These are phyloP conservation scores for Wallacemonas sp. DNA, from an alignment of 208 protist species.

Conservation along the genomic window DNA sequence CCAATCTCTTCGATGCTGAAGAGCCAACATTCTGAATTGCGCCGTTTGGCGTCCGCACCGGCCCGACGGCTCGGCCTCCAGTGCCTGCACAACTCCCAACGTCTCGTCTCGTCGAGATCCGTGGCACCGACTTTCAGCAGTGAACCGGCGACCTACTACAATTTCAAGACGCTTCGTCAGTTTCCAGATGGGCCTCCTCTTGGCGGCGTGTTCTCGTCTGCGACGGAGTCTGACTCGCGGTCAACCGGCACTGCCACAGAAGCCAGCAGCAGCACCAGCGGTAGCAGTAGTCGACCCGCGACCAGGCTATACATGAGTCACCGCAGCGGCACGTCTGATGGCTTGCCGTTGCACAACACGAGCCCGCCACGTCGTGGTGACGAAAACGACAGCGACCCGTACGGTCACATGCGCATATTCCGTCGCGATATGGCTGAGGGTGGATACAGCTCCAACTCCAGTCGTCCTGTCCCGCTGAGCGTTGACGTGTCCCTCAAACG, in stretches of 20 bases:
- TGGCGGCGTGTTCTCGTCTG: no score
- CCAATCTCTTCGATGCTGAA: no score
- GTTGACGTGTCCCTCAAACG: constrained; percentile 66
- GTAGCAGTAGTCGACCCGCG: not conserved
- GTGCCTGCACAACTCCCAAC: no score
- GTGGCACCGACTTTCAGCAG: no score
- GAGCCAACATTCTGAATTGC: no score
- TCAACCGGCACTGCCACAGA: no score
- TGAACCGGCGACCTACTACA: constrained; percentile 10
- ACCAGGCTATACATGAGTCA: not conserved
- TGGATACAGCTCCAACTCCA: constrained; percentile 3
- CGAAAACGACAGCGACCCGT: constrained; percentile 42
- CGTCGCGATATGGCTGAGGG: constrained; percentile 65
- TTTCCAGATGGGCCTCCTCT: not conserved
- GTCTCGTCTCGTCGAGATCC: no score
- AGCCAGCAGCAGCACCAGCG: not conserved
- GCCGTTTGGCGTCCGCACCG: no score
- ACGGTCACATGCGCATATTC: constrained; percentile 48
- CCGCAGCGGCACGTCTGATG: constrained; percentile 14
- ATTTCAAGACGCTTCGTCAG: constrained; percentile 10
- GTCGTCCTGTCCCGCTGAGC: constrained; percentile 36
- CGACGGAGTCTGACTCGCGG: no score
- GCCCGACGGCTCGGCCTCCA: no score
- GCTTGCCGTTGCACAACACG: constrained; percentile 17
- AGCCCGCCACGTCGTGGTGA: constrained; percentile 5